These are phyloP conservation scores for Pyronema domesticum DNA, from an alignment of 495 filamentous ascomycete species.

Conservation along the genomic window DNA sequence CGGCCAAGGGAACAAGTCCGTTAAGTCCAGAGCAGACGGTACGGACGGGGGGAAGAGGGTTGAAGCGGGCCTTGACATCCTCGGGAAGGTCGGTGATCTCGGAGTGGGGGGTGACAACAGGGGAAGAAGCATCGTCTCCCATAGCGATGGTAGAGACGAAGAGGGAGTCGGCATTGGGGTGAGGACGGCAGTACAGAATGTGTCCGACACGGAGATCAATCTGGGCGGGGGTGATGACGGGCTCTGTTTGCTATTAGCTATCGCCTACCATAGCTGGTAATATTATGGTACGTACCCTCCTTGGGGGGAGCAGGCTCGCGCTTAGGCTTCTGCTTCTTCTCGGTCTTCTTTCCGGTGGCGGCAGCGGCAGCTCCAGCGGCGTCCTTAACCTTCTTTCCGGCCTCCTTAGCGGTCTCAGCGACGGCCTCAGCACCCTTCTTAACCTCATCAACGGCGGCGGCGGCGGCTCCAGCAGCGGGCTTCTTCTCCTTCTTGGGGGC, in stretches of 20 bases:
- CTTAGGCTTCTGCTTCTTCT: conserved; percentile 73
- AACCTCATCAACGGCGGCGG: conserved; percentile 32
- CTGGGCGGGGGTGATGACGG: conserved; percentile 50
- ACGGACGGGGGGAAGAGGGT: conserved; percentile 35
- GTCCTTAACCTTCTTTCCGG: conserved; percentile 33
- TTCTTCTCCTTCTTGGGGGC: conserved; percentile 72
- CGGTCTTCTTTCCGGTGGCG: conserved; percentile 35
- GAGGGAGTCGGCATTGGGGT: conserved; percentile 90
- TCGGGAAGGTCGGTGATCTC: conserved; percentile 58
- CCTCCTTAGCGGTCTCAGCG: conserved; percentile 21
- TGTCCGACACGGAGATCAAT: conserved; percentile 94
- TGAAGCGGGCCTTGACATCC: conserved; percentile 33
- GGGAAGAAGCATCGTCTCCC: conserved; percentile 69
- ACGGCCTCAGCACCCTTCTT: conserved; percentile 25
- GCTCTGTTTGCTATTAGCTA: conserved; percentile 19
- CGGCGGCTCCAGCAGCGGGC: conserved; percentile 32
- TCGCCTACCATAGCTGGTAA: background rate
- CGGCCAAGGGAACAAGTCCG: conserved; percentile 74
- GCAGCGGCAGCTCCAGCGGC: conserved; percentile 28
- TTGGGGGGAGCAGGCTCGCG: conserved; percentile 40
- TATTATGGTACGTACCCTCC: conserved; percentile 15
- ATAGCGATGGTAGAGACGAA: conserved; percentile 94
- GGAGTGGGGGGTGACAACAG: conserved; percentile 26
- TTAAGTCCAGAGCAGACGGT: conserved; percentile 95
- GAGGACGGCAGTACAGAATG: conserved; percentile 82